Evolutionary conservation across 768 basidiomycete genomes (phyloP), one percentile per base, ranked within the genome.

Genomic region (Collybia nuda): DNA sequence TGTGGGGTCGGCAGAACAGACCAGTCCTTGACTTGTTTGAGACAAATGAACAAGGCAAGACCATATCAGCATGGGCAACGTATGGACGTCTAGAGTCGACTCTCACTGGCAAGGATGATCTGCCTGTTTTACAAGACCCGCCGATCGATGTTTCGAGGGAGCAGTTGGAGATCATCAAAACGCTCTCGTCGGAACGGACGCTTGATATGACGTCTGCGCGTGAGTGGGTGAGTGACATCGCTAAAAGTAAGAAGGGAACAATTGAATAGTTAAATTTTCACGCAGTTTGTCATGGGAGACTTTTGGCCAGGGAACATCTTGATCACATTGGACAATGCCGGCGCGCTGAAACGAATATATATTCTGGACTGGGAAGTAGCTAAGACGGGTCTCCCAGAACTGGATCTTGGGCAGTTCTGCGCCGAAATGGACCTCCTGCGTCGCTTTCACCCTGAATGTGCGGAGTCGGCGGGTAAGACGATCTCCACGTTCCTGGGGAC

Each of bases 271-370:
- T 9, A 12, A 39, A 28, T 18, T n/a, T 8, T 58, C 66, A 9
- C 41, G 67, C 51, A 37, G 76, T 69, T 77, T 42, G 73, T 76
- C n/a, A 81, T 81, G 80, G 86, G 87, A 0, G 87, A 88, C 62
- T 83, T 88, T 56, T 88, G 86, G 85, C 78, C 86, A 1, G 86
- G 85, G 0, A 88, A 88, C 57, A 55, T 88, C 40, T 68, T 86
- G 53, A 56, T 86, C n/a, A 62, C 56, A 9, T 59, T 74, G 9
- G 64, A 64, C 42, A 59, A 58, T 5, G 59, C 65, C 1, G 69
- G 68, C 11, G 50, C 56, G 1, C 56, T 83, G 35, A 66, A 70
- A 58, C 70, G 64, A 9, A 55, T 84, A 8, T 74, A 68, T 37
- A 68, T 86, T 29, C 56, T 87, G 40, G 86, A 88, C 62, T 88